A percentile compares a stretch with the other conserved stretches of the same genome.
Evolutionary conservation across 2,329 filamentous ascomycete genomes (phyloP).

Genomic region (Acarospora socialis): DNA sequence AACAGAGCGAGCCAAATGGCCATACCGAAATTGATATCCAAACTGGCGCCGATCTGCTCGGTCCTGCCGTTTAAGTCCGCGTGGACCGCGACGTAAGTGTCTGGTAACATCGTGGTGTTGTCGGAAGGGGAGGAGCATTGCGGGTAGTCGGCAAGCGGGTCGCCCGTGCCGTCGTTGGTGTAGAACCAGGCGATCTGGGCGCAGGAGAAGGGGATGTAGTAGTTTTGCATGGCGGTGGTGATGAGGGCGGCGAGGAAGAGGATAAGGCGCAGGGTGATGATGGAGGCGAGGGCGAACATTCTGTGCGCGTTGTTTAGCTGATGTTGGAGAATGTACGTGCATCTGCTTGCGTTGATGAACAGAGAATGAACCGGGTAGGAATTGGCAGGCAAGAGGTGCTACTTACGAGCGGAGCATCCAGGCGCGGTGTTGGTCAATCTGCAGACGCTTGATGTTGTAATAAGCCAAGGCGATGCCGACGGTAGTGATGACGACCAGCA

Average conservation of each 20-base stretch:
- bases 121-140: conserved; percentile 2
- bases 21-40: conserved; percentile 8
- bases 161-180: not conserved
- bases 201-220: not conserved
- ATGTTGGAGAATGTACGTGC: too few relatives aligned
- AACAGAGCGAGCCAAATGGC: conserved; percentile 9
- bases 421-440: conserved; percentile 47
- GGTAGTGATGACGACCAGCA: conserved; percentile 32
- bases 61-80: conserved; percentile 3
- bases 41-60: conserved; percentile 5
- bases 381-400: conserved; percentile 24
- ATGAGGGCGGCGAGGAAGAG: conserved; percentile 30
- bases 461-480: conserved; percentile 32
- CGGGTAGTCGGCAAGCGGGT: not conserved
- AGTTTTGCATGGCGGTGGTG: conserved; percentile 22
- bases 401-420: conserved; percentile 51
- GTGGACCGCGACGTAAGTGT: conserved; percentile 2
- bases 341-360: too few relatives aligned
- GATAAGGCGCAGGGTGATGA: conserved; percentile 19
- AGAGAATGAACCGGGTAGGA: conserved; percentile 19
- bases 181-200: not conserved
- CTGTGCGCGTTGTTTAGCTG: too few relatives aligned
- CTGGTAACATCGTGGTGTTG: not conserved
- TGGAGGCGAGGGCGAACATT: conserved; percentile 30
- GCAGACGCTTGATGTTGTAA: conserved; percentile 42